Evolutionary conservation across 2,329 filamentous ascomycete genomes (phyloP), one percentile per base, ranked within the genome.

Genomic region (Xylariaceae sp.): DNA sequence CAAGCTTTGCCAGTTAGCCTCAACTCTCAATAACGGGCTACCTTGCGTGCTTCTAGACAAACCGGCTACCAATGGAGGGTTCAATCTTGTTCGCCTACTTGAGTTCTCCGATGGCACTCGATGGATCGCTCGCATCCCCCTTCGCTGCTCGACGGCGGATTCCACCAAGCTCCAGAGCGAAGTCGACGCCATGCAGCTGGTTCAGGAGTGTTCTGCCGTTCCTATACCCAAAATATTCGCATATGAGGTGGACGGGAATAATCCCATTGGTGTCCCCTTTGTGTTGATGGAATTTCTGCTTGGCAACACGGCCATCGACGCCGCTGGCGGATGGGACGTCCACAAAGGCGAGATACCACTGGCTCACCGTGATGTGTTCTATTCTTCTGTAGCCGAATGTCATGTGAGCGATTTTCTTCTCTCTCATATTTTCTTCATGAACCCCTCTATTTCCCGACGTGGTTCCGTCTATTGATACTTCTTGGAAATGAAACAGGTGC

Each of bases 281-380:
- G 61, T 65, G 3, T 48, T 69, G 17, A 64, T 68, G 59, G 59
- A 58, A 35, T 66, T 53, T 49, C 45, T 62, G 44, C 64, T 54
- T 44, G 66, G 62, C 42, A 64, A 58, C 50, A 62, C 46, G 2
- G 58, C 46, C 18, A 63, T 59, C 59, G 64, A 58, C 55, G 47
- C 51, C 11, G 33, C 30, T 2, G 57, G 61, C 35, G 56, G 58
- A 1, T 64, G 52, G 15, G 44, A 59, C 6, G 40, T 49, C 12
- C 57, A 62, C 39, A 42, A 39, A 30, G 60, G 59, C 39, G n/a
- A 35, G 14, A 64, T 60, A 9, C 58, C 42, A 9, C 35, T 17
- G 11, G 30, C 11, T 4, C 18, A 51, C 22, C 43, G 51, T 11
- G 36, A 42, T 10, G 40, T 4, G 1, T 59, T 58, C 31, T 55